Base-by-base conservation (phyloP, 805 yeast species). In the Yarrowia keelungensis region DNA sequence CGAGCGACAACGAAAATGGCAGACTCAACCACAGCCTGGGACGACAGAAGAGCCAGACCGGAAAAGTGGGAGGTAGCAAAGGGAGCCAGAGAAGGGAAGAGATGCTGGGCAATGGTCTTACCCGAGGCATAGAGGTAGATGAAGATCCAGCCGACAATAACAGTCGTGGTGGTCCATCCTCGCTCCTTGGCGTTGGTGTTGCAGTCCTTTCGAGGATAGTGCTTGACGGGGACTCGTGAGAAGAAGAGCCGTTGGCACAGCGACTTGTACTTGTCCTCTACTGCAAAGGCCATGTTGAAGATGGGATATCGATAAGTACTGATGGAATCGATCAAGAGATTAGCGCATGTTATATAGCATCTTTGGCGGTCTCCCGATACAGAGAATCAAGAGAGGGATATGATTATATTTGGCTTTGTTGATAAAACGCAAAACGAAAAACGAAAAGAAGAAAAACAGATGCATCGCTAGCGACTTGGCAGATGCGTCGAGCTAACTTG, bases 111-210 rank as follows among this genome's bases (percentile, higher is more conserved):
- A 16, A 59, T 59, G 26, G 65, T 59, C 22, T 59, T 59, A 12
- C 65, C 65, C 7, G 51, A 43, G 32, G 65, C 51, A 14, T 59
- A 59, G 12, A 59, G 65, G 16, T 59, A 59, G 43, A 59, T 45
- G 51, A 59, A 59, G 46, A 59, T n/a, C 65, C 65, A 59, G 14
- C 65, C 65, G 5, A 59, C 41, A 11, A 59, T 59, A 19, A 59
- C 38, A 5, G 65, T 59, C 43, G 65, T 59, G 32, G 65, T 59
- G 41, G 65, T 59, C 65, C 65, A 59, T 11, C 65, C 65, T 32
- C 65, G 65, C n/a, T 59, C 65, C 32, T 59, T 59, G 65, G 65
- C 65, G 65, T 59, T 59, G 50, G 65, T 59, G 50, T 59, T 59
- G 51, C 51, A 39, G 5, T 26, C 15, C 41, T 59, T 45, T 5